These are phyloP conservation scores for Protomyces inundatus DNA, from an alignment of 1,139 yeast species.

Conservation along the genomic window DNA sequence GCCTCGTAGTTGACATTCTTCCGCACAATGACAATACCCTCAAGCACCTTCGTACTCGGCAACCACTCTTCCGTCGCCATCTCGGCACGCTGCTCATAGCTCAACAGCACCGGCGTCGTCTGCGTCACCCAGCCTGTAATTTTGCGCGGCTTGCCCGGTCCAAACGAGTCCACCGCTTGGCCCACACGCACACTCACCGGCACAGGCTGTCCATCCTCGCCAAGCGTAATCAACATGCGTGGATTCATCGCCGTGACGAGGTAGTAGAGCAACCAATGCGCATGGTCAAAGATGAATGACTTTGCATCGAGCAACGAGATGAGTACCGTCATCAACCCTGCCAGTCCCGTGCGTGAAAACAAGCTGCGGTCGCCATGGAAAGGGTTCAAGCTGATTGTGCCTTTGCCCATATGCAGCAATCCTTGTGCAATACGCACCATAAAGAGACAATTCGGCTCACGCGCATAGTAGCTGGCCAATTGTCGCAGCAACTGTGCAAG, in stretches of 20 bases:
- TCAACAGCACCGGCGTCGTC: slow-evolving; percentile 89
- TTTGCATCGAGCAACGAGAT: slow-evolving; percentile 78
- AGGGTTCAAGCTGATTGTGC: slow-evolving; percentile 84
- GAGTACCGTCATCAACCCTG: slow-evolving; percentile 78
- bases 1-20: slow-evolving; percentile 87
- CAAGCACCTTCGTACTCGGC: slow-evolving; percentile 73
- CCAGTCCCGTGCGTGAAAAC: slow-evolving; percentile 81
- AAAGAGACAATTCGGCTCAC: slow-evolving; percentile 85
- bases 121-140: slow-evolving; percentile 99
- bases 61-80: slow-evolving; percentile 91
- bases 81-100: slow-evolving; percentile 95
- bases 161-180: slow-evolving; percentile 97
- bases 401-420: slow-evolving; percentile 88
- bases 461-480: slow-evolving; percentile 84
- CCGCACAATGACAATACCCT: slow-evolving; percentile 86
- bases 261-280: slow-evolving; percentile 77
- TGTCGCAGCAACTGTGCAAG: slow-evolving; percentile 92
- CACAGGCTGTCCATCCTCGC: slow-evolving; percentile 78
- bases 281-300: slow-evolving; percentile 47
- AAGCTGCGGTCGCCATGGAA: slow-evolving; percentile 86
- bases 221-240: slow-evolving; percentile 86
- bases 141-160: slow-evolving; percentile 98
- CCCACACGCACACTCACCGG: slow-evolving; percentile 97
- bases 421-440: slow-evolving; percentile 96
- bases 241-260: slow-evolving; percentile 88